phyloP scores from a whole-genome alignment of 2,329 filamentous ascomycete genomes.

The Cladosporium sp. region DNA sequence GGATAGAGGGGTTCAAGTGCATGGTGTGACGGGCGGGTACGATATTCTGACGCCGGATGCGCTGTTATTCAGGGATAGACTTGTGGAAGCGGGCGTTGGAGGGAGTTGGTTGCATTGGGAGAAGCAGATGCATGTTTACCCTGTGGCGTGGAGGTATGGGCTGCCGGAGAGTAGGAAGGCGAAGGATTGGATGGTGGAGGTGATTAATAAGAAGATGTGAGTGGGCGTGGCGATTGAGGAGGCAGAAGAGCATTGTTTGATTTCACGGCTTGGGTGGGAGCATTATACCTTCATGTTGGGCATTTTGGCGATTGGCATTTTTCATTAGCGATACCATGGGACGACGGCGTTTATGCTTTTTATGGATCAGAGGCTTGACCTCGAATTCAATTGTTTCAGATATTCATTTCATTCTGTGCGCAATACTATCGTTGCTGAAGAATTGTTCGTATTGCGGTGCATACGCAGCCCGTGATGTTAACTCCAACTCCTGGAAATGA shows the following conservation, averaged over 20 bases:
- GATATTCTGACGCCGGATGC: conserved; percentile 59
- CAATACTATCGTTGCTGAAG: neutral
- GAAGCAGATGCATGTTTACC: conserved; percentile 63
- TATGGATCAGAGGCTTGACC: neutral
- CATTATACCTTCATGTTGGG: neutral
- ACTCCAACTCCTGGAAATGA: conserved; percentile 7
- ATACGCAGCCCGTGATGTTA: neutral
- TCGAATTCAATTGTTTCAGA: neutral
- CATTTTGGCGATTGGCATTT: neutral
- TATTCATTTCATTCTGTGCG: neutral
- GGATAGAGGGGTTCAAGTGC: conserved; percentile 48
- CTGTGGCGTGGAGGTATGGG: conserved; percentile 53
- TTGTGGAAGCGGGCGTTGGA: conserved; percentile 45
- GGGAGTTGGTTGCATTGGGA: conserved; percentile 63
- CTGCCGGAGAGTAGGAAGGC: conserved; percentile 51
- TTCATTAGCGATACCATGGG: neutral
- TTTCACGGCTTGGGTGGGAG: neutral
- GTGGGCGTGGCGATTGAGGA: neutral
- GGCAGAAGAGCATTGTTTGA: neutral
- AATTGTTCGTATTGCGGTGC: neutral
- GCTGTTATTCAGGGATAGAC: conserved; percentile 51
- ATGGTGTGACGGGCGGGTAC: conserved; percentile 55
- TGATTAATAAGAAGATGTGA: conserved; percentile 27
- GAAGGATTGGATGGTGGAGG: conserved; percentile 50
- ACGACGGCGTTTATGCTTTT: neutral